Evolutionary conservation across 2,329 filamentous ascomycete genomes (phyloP).

Genomic region (Alternaria panax): DNA sequence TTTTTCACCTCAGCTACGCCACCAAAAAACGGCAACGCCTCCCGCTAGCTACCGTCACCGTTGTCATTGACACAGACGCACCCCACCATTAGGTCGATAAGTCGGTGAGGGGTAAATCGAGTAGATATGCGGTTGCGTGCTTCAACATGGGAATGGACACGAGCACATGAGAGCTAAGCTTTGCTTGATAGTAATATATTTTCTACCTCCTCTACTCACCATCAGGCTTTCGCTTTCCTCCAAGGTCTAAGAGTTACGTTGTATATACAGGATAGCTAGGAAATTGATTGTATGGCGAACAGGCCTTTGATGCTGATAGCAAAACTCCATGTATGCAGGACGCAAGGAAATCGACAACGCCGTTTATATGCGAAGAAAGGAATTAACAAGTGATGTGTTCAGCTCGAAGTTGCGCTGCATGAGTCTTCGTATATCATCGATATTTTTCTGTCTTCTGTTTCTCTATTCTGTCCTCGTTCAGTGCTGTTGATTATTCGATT

Average conservation of each 20-base stretch:
- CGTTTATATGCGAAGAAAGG: background rate
- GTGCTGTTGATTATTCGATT: background rate
- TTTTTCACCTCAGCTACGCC: background rate
- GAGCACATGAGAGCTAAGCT: background rate
- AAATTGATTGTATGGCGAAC: background rate
- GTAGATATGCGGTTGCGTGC: background rate
- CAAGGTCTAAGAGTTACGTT: background rate
- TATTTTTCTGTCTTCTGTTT: constrained; percentile 1
- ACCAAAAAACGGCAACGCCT: background rate
- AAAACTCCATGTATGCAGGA: background rate
- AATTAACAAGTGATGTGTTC: constrained; percentile 4
- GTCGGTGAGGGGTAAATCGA: background rate
- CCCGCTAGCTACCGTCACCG: background rate
- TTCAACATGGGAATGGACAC: background rate
- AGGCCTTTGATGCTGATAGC: background rate
- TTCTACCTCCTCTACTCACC: background rate
- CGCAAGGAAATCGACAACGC: background rate
- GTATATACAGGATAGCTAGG: background rate
- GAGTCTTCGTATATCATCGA: constrained; percentile 15
- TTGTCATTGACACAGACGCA: background rate
- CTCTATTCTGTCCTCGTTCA: background rate
- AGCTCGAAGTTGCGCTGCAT: constrained; percentile 13
- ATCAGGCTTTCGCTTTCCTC: background rate
- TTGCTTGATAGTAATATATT: background rate
- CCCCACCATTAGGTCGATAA: background rate